Conservation (phyloP, 1,284 basidiomycete genomes). For the Rhodotorula glutinis region DNA sequence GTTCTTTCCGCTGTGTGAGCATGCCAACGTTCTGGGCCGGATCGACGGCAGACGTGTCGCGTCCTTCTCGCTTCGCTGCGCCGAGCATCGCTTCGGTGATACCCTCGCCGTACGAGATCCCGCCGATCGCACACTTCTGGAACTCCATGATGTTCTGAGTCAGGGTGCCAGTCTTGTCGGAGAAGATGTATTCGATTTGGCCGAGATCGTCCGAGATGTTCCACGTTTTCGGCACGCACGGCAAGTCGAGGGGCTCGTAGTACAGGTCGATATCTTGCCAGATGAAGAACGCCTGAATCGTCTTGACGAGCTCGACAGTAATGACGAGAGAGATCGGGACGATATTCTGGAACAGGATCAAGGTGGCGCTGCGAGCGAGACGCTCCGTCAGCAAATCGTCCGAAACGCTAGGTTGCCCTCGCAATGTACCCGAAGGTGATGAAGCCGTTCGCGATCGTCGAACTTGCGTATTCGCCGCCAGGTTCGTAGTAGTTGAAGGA, state of each 20-base stretch:
- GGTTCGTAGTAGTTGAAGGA: constrained; percentile 72
- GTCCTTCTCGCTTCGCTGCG: constrained; percentile 77
- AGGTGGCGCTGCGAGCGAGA: constrained; percentile 52
- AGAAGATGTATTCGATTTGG: constrained; percentile 97
- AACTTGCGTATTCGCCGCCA: constrained; percentile 62
- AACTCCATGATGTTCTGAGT: constrained; percentile 97
- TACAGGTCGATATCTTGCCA: constrained; percentile 95
- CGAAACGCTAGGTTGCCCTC: too few relatives aligned
- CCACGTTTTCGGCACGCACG: constrained; percentile 95
- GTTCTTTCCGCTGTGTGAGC: constrained; percentile 62
- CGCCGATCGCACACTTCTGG: constrained; percentile 87
- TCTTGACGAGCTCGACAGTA: constrained; percentile 97
- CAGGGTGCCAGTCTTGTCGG: constrained; percentile 94
- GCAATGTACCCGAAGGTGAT: constrained; percentile 80
- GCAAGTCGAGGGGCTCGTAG: constrained; percentile 73
- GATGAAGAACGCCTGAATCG: constrained; percentile 95
- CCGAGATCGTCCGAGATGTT: constrained; percentile 97
- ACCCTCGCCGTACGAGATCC: constrained; percentile 83
- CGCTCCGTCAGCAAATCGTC: constrained; percentile 49
- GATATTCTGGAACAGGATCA: constrained; percentile 97
- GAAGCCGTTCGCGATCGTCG: constrained; percentile 69
- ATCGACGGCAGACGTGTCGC: constrained; percentile 59
- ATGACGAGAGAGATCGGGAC: constrained; percentile 96
- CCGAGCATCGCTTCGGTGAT: constrained; percentile 93
- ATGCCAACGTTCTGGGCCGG: constrained; percentile 63